Evolutionary conservation across 2,329 filamentous ascomycete species (phyloP).

Genomic region (Alternaria sp.): DNA sequence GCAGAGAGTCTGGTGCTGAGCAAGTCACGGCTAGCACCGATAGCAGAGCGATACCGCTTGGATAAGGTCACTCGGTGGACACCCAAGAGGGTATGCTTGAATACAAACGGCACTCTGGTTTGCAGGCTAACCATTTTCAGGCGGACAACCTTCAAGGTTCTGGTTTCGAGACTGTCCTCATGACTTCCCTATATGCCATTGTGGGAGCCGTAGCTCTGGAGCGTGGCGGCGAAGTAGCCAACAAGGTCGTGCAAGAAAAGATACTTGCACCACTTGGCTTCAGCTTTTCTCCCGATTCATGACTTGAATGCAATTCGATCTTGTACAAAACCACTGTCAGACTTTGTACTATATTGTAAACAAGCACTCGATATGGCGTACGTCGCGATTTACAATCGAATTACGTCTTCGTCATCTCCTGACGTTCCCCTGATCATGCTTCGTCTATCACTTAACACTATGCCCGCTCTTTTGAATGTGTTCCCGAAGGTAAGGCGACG

Average conservation of each 20-base stretch:
- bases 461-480: too few relatives aligned
- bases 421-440: too few relatives aligned
- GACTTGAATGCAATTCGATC: conserved; percentile 8
- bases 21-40: conserved; percentile 69
- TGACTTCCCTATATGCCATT: conserved; percentile 83
- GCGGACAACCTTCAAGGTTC: conserved; percentile 74
- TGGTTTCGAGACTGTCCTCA: conserved; percentile 77
- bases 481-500: too few relatives aligned
- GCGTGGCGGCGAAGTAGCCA: conserved; percentile 80
- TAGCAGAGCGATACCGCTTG: conserved; percentile 77
- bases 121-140: conserved; percentile 46
- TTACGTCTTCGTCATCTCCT: too few relatives aligned
- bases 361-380: conserved; percentile 12
- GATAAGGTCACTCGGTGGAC: conserved; percentile 85
- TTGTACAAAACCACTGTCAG: conserved; percentile 15
- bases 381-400: too few relatives aligned
- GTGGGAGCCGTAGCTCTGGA: conserved; percentile 91
- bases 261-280: conserved; percentile 66
- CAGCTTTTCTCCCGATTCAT: conserved; percentile 33
- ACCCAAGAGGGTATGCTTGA: conserved; percentile 74
- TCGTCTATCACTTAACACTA: too few relatives aligned
- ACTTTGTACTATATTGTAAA: conserved; percentile 23
- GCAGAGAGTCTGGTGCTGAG: conserved; percentile 70
- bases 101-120: neutral
- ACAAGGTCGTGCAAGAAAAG: conserved; percentile 76